Evolutionary conservation across 129 eudicot species (phyloP).

Genomic region (Flaveria ramosissima): DNA sequence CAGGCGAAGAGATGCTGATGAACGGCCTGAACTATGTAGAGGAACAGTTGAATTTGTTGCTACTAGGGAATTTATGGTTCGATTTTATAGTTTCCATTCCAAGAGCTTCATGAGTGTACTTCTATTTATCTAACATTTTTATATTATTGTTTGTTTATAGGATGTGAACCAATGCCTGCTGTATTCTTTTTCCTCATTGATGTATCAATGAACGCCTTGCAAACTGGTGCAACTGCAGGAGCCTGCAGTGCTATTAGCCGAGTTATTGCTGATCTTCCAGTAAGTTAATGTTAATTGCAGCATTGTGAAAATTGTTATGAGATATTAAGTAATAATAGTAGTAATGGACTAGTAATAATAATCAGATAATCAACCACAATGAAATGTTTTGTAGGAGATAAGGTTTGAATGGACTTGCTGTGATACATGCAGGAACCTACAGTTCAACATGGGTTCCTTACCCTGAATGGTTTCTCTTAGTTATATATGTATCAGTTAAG

Average conservation of each 20-base stretch:
- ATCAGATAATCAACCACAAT: not conserved
- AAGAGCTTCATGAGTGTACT: not conserved
- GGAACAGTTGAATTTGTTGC: constrained; percentile 99
- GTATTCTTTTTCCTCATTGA: constrained; percentile 90
- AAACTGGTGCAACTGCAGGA: constrained; percentile 99
- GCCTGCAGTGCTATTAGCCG: constrained; percentile 94
- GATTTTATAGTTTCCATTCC: not conserved
- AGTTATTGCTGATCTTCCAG: constrained; percentile 93
- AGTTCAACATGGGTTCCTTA: too few species aligned
- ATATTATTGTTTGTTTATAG: constrained; percentile 6
- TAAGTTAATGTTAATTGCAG: constrained; percentile 47
- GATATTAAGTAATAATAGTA: not conserved
- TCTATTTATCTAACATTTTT: not conserved
- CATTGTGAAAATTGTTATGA: not conserved
- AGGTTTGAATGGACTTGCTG: not conserved
- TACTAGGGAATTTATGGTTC: constrained; percentile 77
- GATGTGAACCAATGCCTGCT: constrained; percentile 99
- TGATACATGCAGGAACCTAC: too few species aligned
- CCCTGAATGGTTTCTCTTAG: too few species aligned
- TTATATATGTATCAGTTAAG: too few species aligned
- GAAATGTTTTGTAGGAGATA: not conserved
- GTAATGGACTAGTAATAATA: not conserved
- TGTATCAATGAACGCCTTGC: constrained; percentile 94
- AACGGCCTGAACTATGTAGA: constrained; percentile 90
- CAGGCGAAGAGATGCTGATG: constrained; percentile 97